phyloP scores from a whole-genome alignment of 2,329 filamentous ascomycete genomes.

The Xylariaceae sp. region DNA sequence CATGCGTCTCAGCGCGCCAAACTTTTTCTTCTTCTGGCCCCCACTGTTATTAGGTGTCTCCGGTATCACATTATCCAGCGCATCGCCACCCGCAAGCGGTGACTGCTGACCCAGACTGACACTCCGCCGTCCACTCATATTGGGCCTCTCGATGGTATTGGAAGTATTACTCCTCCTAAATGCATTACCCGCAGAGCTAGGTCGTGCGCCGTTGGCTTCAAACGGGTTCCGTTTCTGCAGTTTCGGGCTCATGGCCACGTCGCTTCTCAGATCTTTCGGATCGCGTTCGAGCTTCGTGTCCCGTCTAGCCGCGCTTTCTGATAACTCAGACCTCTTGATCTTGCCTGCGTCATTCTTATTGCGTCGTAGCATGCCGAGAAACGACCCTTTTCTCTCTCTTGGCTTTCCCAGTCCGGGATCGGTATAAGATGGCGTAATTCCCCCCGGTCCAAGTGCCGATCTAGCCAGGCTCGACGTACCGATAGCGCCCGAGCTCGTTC shows the following conservation, averaged over 20 bases:
- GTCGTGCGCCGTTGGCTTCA: constrained; percentile 39
- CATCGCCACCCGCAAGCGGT: not conserved
- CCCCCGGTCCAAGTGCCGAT: constrained; percentile 26
- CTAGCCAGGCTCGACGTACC: constrained; percentile 27
- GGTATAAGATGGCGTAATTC: constrained; percentile 12
- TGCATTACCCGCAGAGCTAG: constrained; percentile 28
- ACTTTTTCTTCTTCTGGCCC: constrained; percentile 50
- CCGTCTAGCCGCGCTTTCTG: constrained; percentile 56
- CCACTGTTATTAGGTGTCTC: constrained; percentile 25
- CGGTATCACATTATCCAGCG: constrained; percentile 14
- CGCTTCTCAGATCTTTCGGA: constrained; percentile 39
- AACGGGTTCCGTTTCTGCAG: constrained; percentile 43
- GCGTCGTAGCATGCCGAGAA: constrained; percentile 60
- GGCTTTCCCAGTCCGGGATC: constrained; percentile 23
- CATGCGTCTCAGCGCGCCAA: constrained; percentile 50
- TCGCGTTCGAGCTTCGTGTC: constrained; percentile 61
- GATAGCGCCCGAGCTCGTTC: constrained; percentile 22
- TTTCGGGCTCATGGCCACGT: constrained; percentile 34
- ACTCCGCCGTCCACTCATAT: constrained; percentile 21
- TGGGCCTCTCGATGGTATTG: constrained; percentile 12
- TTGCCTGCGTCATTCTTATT: constrained; percentile 54
- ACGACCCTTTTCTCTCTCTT: constrained; percentile 41
- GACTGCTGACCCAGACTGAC: constrained; percentile 23
- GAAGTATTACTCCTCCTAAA: constrained; percentile 12
- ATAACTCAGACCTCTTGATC: constrained; percentile 48